Base-by-base conservation (phyloP, 441 rosid species). In the Erodium moschatum region DNA sequence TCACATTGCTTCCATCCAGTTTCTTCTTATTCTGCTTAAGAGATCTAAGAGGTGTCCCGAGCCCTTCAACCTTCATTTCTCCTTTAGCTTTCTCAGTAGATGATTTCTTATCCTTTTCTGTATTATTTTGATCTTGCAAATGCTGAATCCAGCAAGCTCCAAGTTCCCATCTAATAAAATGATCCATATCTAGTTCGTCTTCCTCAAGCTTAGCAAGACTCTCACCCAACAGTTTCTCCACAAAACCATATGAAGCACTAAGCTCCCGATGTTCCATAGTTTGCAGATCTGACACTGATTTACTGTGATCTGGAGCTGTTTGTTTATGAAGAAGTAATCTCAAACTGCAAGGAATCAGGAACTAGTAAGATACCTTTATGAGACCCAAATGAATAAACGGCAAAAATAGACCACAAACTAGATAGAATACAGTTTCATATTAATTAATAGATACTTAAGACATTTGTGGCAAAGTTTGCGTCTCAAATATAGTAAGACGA, bases 31-130 rank as follows among this genome's bases (percentile, higher is more conserved):
- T 82, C 74, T 83, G 84, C 79, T 82, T 91, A 70, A 95, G 95
- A 65, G 95, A 87, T 77, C 83, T 86, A 54, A 95, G 99, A 71
- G 99, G 92, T 67, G 83, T 89, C 65, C 99, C 98, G 64, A 95
- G 98, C 72, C 99, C 99, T 87, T 95, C 97, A 66, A 95, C 93
- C 81, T 92, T 90, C 89, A 95, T 81, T 76, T 92, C 98, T 71
- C 75, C 84, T 85, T 85, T 92, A 75, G 82, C 74, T 82, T 85
- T 95, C 76, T 89, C 93, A 72, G 31, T 70, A 27, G 83, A 72
- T 66, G 74, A 70, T 67, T 95, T 92, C 82, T 92, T 90, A 69
- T 90, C 95, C 64, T 95, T 92, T 65, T 89, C 92, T 13, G 89
- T 13, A 62, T 62, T 81, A 78, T 89, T 82, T 75, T 89, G 89